Conservation (phyloP, 495 filamentous ascomycete species). For the Penicillium waksmanii region DNA sequence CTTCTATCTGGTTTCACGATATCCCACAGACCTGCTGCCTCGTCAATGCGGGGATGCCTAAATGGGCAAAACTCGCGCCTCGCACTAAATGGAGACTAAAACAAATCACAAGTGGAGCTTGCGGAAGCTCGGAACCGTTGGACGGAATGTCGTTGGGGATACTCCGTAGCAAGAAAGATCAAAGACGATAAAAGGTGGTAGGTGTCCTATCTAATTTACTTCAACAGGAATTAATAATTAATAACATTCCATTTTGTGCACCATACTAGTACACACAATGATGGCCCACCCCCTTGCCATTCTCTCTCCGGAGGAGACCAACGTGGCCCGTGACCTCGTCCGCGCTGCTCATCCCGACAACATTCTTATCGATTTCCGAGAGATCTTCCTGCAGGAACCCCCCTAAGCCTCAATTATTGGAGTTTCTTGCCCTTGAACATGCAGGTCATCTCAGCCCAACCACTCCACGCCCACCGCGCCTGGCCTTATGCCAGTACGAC, state of each 20-base stretch:
- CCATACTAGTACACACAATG: too few species aligned
- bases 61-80: background rate
- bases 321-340: slow-evolving; percentile 51
- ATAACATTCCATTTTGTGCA: too few species aligned
- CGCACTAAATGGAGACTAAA: background rate
- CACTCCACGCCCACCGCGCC: slow-evolving; percentile 55
- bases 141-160: background rate
- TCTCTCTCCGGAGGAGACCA: slow-evolving; percentile 52
- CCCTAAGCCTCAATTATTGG: slow-evolving; percentile 48
- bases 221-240: too few species aligned
- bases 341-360: slow-evolving; percentile 41
- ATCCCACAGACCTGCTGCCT: background rate
- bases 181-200: background rate
- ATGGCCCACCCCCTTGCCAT: slow-evolving; percentile 52
- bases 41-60: background rate
- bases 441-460: slow-evolving; percentile 49
- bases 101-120: background rate
- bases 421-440: slow-evolving; percentile 55
- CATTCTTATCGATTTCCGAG: slow-evolving; percentile 54
- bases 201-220: background rate
- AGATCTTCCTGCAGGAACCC: slow-evolving; percentile 57
- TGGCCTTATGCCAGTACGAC: slow-evolving; percentile 70
- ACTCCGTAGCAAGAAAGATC: background rate
- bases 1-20: background rate
- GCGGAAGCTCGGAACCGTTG: slow-evolving; percentile 2